phyloP scores from a whole-genome alignment of 2,329 filamentous ascomycete species.

The Aureobasidium vineae region DNA sequence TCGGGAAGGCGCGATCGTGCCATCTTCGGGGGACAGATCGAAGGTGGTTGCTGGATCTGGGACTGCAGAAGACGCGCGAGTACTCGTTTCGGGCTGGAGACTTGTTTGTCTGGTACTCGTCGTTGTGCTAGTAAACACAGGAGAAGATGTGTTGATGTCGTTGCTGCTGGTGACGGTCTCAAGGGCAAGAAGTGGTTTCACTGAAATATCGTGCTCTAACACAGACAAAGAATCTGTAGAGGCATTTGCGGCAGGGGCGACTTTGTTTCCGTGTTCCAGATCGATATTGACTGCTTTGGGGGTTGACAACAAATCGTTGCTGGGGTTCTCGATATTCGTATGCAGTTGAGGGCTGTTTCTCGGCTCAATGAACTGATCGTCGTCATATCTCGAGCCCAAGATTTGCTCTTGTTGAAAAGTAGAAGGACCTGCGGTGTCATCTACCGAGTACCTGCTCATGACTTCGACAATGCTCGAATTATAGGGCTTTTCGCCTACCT shows the following conservation, averaged over 20 bases:
- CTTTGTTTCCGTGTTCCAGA: neutral
- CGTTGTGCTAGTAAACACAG: neutral
- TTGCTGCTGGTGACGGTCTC: neutral
- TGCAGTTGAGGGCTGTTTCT: neutral
- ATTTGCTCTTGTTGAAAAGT: neutral
- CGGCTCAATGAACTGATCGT: neutral
- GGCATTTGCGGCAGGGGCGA: neutral
- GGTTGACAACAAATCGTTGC: neutral
- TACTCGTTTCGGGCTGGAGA: neutral
- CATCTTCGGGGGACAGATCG: neutral
- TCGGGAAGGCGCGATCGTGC: neutral
- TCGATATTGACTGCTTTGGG: neutral
- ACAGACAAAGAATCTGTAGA: neutral
- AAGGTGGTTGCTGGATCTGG: neutral
- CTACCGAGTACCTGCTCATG: too few species aligned
- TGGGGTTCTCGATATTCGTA: neutral
- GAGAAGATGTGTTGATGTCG: neutral
- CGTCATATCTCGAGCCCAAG: too few species aligned
- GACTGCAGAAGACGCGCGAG: neutral
- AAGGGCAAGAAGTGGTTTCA: neutral
- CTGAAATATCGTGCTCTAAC: neutral
- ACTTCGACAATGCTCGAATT: neutral
- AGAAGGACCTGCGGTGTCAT: neutral
- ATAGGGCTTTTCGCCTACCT: neutral
- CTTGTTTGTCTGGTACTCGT: slow-evolving; percentile 8